phyloP scores from a whole-genome alignment of 1,284 basidiomycete genomes.

The Melampsora americana region DNA sequence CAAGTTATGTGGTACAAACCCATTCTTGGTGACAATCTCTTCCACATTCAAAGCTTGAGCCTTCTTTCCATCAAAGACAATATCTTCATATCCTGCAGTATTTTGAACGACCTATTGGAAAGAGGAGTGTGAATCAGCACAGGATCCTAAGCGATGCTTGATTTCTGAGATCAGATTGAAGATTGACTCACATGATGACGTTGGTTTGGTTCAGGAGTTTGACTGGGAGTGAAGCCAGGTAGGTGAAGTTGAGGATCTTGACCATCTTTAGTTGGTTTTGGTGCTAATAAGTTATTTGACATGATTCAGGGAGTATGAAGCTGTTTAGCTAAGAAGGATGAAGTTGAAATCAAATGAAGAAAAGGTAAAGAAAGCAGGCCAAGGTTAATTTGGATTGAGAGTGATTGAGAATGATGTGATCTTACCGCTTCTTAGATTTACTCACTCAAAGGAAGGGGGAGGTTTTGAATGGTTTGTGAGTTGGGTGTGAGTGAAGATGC shows the following conservation, averaged over 20 bases:
- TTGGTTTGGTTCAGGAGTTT: slow-evolving; percentile 41
- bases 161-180: no score
- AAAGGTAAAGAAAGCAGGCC: no score
- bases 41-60: slow-evolving; percentile 53
- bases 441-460: no score
- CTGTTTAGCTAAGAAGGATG: no score
- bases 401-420: neutral
- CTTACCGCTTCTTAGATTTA: no score
- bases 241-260: slow-evolving; percentile 27
- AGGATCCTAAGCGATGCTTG: no score
- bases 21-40: slow-evolving; percentile 50
- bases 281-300: slow-evolving; percentile 32
- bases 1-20: slow-evolving; percentile 54
- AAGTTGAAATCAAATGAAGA: no score
- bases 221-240: slow-evolving; percentile 43
- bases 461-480: no score
- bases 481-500: no score
- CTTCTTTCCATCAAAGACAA: slow-evolving; percentile 53
- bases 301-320: no score
- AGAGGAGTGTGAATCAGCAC: neutral
- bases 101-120: slow-evolving; percentile 38
- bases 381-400: no score
- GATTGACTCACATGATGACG: slow-evolving; percentile 39
- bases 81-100: slow-evolving; percentile 51
- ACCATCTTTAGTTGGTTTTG: slow-evolving; percentile 8